These are phyloP conservation scores for Corymbia citriodora DNA, from an alignment of 441 rosid species.

Conservation along the genomic window DNA sequence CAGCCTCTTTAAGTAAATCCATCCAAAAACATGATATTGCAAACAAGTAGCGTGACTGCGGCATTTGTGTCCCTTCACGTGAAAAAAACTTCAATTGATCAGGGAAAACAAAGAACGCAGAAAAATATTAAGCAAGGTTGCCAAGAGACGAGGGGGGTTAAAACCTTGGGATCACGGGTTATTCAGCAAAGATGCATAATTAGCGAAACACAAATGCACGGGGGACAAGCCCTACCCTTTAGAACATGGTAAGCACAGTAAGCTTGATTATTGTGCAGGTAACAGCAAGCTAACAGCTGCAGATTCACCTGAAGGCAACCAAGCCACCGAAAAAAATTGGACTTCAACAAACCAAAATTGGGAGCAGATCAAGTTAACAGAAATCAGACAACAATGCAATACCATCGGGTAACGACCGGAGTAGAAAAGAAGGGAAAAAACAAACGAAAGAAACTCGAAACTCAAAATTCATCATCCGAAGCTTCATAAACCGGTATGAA, in stretches of 20 bases:
- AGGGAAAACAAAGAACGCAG: background rate
- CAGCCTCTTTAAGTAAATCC: conserved; percentile 96
- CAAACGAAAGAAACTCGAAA: background rate
- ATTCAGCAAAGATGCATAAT: background rate
- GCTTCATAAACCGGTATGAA: background rate
- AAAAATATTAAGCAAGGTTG: background rate
- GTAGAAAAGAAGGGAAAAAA: background rate
- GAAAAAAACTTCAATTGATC: conserved; percentile 8
- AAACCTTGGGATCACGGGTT: background rate
- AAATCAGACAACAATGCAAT: background rate
- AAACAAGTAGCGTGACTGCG: conserved; percentile 96
- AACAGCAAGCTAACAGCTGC: conserved; percentile 81
- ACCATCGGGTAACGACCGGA: background rate
- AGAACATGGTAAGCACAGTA: conserved; percentile 81
- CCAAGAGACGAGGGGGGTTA: background rate
- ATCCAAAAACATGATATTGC: conserved; percentile 91
- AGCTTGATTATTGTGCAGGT: conserved; percentile 90
- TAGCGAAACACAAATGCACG: background rate
- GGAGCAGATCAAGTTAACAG: background rate
- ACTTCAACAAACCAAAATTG: background rate
- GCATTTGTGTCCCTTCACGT: conserved; percentile 77
- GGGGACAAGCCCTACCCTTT: conserved; percentile 45
- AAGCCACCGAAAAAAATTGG: background rate
- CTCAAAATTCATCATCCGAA: background rate
- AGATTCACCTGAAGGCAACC: conserved; percentile 54